Evolutionary conservation across 768 basidiomycete species (phyloP).

Genomic region (Psilocybe sp.): DNA sequence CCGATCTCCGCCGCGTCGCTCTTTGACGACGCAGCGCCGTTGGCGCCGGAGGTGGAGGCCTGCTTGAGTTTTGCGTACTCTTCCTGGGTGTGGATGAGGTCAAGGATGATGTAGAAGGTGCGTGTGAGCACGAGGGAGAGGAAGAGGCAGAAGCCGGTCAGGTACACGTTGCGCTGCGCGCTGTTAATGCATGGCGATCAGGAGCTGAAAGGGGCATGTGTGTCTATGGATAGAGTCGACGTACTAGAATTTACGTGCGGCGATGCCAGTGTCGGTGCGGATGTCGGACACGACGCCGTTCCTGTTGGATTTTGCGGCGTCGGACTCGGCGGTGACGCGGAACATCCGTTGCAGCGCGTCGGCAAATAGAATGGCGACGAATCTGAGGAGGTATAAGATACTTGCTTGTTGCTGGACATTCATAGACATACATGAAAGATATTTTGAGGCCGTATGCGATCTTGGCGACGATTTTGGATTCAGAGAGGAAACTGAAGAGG

Average conservation of each 20-base stretch:
- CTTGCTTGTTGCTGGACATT: slow-evolving; percentile 4
- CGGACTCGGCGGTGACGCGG: slow-evolving; percentile 69
- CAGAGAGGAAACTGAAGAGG: slow-evolving; percentile 70
- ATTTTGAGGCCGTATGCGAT: slow-evolving; percentile 91
- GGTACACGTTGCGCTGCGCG: slow-evolving; percentile 87
- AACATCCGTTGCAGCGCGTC: slow-evolving; percentile 95
- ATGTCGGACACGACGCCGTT: slow-evolving; percentile 54
- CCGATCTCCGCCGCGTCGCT: slow-evolving; percentile 57
- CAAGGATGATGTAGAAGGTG: slow-evolving; percentile 88
- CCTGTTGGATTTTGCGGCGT: slow-evolving; percentile 58
- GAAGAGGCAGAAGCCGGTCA: slow-evolving; percentile 93
- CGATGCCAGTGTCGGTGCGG: slow-evolving; percentile 81
- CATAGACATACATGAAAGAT: slow-evolving; percentile 75
- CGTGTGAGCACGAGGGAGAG: slow-evolving; percentile 92
- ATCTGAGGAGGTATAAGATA: slow-evolving; percentile 38
- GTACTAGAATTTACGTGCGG: slow-evolving; percentile 93
- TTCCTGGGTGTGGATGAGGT: slow-evolving; percentile 88
- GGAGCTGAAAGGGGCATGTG: neutral
- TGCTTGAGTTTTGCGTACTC: slow-evolving; percentile 83
- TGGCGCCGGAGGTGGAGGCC: slow-evolving; percentile 19
- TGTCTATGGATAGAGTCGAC: slow-evolving; percentile 23
- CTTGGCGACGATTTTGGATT: slow-evolving; percentile 72
- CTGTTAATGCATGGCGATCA: slow-evolving; percentile 31
- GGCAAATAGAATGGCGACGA: slow-evolving; percentile 82
- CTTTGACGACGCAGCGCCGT: slow-evolving; percentile 19